Conservation (phyloP, 352 stramenopile species). For the Thalassiosira livingstoniorum region DNA sequence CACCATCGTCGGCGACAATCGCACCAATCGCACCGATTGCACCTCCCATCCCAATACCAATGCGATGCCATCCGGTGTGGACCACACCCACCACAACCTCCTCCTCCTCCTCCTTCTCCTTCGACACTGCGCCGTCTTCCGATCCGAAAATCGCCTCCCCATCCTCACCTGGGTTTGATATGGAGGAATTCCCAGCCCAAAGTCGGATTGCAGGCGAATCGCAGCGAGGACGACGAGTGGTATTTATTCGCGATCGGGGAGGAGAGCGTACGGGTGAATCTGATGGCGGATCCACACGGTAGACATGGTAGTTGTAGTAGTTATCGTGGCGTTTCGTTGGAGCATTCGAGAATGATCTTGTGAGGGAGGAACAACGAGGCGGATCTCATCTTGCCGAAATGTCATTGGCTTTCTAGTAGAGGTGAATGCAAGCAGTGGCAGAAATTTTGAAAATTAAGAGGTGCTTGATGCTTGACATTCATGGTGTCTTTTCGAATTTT, state of each 20-base stretch:
- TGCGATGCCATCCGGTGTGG: too few species aligned
- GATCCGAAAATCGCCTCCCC: slow-evolving; percentile 91
- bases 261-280: slow-evolving; percentile 67
- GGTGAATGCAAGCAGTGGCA: too few species aligned
- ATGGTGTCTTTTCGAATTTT: too few species aligned
- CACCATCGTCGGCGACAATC: slow-evolving; percentile 89
- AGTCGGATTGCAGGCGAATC: slow-evolving; percentile 93
- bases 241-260: slow-evolving; percentile 84
- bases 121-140: slow-evolving; percentile 87
- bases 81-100: too few species aligned
- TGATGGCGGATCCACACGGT: slow-evolving; percentile 31
- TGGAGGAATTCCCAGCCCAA: slow-evolving; percentile 95
- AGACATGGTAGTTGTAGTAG: slow-evolving; percentile 29
- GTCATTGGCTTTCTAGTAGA: too few species aligned
- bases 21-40: slow-evolving; percentile 41
- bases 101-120: slow-evolving; percentile 56
- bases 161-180: slow-evolving; percentile 93
- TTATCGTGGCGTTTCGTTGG: slow-evolving; percentile 4
- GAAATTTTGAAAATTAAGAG: too few species aligned
- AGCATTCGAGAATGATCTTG: slow-evolving; percentile 65
- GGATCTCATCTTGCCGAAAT: slow-evolving; percentile 59
- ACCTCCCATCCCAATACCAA: slow-evolving; percentile 31
- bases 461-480: too few species aligned
- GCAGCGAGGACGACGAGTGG: slow-evolving; percentile 90
- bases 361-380: slow-evolving; percentile 59